Evolutionary conservation across 495 filamentous ascomycete species (phyloP).

Genomic region (Neurospora sp.): DNA sequence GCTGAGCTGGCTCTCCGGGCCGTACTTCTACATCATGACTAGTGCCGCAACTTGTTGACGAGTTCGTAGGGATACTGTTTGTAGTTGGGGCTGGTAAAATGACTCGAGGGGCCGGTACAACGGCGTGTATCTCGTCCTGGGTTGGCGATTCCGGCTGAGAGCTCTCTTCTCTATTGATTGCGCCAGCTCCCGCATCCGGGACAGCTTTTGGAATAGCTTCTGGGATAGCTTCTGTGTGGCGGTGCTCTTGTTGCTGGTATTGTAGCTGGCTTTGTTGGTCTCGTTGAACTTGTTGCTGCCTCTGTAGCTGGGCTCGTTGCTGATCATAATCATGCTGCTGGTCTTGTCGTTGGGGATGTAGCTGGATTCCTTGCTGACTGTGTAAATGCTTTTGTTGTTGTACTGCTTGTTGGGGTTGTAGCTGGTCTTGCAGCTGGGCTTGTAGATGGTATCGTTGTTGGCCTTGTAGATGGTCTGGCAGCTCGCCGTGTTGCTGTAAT

Average conservation of each 20-base stretch:
- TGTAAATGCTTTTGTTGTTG: neutral
- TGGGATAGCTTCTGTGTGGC: neutral
- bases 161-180: neutral
- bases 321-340: conserved; percentile 1
- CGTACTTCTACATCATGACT: neutral
- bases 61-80: neutral
- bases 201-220: neutral
- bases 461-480: neutral
- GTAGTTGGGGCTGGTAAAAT: neutral
- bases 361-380: neutral
- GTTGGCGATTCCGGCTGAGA: neutral
- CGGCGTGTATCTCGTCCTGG: neutral
- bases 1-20: conserved; percentile 1
- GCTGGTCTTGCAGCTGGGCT: conserved; percentile 2
- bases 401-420: conserved; percentile 1
- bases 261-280: neutral
- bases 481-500: neutral
- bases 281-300: neutral
- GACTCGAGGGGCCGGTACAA: neutral
- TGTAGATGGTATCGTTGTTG: conserved; percentile 3
- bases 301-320: neutral
- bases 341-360: conserved; percentile 1
- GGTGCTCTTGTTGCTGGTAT: neutral
- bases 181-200: neutral
- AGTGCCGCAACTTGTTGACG: neutral